Evolutionary conservation across 129 eudicot genomes (phyloP), one percentile per base, ranked within the genome.

Genomic region (Lactuca sativa): DNA sequence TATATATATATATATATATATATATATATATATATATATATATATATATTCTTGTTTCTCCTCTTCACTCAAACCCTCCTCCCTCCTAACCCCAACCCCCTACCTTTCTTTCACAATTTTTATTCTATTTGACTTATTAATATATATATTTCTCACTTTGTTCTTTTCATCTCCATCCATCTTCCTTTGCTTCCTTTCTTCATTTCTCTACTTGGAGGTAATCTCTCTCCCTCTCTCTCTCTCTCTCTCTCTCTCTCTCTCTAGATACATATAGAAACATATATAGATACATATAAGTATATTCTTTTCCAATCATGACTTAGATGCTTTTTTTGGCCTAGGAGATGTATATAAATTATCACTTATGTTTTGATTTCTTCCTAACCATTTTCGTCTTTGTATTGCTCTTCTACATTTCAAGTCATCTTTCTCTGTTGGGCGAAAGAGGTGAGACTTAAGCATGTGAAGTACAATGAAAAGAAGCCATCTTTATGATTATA

Each of bases 191-290:
- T 81, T 83, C 81, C 81, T 73, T 80, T 77, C 52, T 72, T 77
- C 72, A 55, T 86, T 85, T 80, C 86, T 81, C 82, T 73, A 65
- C 77, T 67, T 71, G 58, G 75, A 81, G 95, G 88, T 74, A 76
- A 25, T 52, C 41, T 34, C 73, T 52, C 70, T 74, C 74, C 76
- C 84, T 78, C 77, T 77, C 79, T 62, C 0, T 18, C 21, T 18
- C 75, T 69, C 74, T 64, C 70, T 65, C 41, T 75, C 43, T 51
- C 32, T 14, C 53, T 12, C 52, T 31, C 21, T 7, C 47, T 64
- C 14, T 12, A 11, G 36, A 32, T 56, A 14, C 15, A 37, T 3
- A 11, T 30, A 43, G 33, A 13, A 6, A n/a, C 13, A 52, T 15
- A 17, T 0, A 36, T 57, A 47, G 21, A 53, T 7, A 7, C 13